Base-by-base conservation (phyloP, 805 yeast genomes). In the Kluyveromyces lactis region DNA sequence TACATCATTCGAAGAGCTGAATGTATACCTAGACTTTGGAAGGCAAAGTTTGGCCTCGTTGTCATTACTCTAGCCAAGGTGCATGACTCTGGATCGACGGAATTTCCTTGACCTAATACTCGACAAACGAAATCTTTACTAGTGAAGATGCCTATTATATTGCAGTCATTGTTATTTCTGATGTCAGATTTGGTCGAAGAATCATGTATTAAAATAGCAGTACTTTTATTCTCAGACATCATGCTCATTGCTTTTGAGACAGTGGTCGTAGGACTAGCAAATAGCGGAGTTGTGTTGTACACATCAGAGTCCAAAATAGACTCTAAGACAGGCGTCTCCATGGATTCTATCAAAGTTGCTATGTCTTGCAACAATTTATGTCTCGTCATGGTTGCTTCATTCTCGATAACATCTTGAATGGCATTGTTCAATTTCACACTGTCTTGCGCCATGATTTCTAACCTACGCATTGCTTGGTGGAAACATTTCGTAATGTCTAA, bases 401-500 rank as follows among this genome's bases (percentile, higher is more conserved):
- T 52, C 18, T 46, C 52, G 16, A 55, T 58, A 15, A 59, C 62
- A 23, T 59, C 63, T 26, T 42, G 47, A 30, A 61, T 35, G 1
- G 59, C 56, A 2, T 48, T 50, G 8, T 49, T 47, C 30, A 61
- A 41, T 40, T 60, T 62, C 33, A 56, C 50, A 2, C 70, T 68
- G 40, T 65, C 68, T 18, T 48, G 43, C 1, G 70, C 53, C 45
- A 69, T 61, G 35, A 63, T 60, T 44, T 69, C 73, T 18, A 69
- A 48, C 35, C 68, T 50, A 2, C 62, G 49, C 67, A 69, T 64
- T 0, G 71, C 73, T 44, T 69, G 71, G 40, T 68, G 66, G 47
- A 68, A 69, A 35, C 74, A 69, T 37, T 67, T 60, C 3, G 73
- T 69, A 26, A 69, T 68, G 48, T 69, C 71, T 19, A 69, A 49